phyloP scores from a whole-genome alignment of 2,329 filamentous ascomycete species.

The Cytospora leucostoma region DNA sequence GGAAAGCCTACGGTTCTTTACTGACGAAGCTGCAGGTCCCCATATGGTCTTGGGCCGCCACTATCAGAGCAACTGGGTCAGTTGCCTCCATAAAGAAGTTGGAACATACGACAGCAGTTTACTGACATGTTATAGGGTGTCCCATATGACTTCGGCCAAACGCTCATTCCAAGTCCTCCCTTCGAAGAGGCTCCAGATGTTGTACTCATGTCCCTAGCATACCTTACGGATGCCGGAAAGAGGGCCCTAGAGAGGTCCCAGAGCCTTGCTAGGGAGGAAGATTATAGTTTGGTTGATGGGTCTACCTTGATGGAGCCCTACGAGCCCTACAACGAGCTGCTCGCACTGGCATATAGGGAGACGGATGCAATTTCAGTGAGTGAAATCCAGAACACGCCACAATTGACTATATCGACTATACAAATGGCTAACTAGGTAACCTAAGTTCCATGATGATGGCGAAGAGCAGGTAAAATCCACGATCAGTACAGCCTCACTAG shows the following conservation, averaged over 20 bases:
- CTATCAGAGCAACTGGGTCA: constrained; percentile 55
- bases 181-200: constrained; percentile 51
- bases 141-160: constrained; percentile 66
- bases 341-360: constrained; percentile 65
- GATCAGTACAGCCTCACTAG: constrained; percentile 63
- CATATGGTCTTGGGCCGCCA: constrained; percentile 52
- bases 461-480: constrained; percentile 63
- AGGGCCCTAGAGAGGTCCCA: constrained; percentile 39
- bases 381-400: constrained; percentile 17
- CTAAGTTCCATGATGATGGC: constrained; percentile 62
- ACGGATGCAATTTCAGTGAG: constrained; percentile 57
- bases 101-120: neutral
- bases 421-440: constrained; percentile 5
- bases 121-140: constrained; percentile 52
- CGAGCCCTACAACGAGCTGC: constrained; percentile 62
- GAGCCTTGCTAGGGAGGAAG: constrained; percentile 19
- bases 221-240: constrained; percentile 57
- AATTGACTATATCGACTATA: neutral
- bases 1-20: constrained; percentile 18
- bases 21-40: constrained; percentile 36
- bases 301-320: constrained; percentile 33
- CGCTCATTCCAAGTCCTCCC: constrained; percentile 46
- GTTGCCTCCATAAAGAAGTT: constrained; percentile 26
- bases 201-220: constrained; percentile 52
- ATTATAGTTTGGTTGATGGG: neutral